phyloP scores from a whole-genome alignment of 2,329 filamentous ascomycete species.

The Macrophomina phaseolina region DNA sequence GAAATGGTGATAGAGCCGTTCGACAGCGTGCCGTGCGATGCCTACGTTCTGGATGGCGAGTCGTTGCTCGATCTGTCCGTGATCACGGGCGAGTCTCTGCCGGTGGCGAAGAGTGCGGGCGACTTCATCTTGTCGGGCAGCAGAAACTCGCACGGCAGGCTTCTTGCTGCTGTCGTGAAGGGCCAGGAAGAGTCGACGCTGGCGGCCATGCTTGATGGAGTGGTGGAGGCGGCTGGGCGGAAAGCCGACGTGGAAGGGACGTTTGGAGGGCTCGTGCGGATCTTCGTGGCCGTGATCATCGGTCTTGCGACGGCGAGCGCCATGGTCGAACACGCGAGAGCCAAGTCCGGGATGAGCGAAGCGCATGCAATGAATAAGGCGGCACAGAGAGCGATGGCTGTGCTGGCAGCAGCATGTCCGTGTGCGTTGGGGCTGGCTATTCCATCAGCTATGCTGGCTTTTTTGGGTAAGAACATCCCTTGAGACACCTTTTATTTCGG shows the following conservation, averaged over 20 bases:
- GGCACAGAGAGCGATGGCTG: conserved; percentile 26
- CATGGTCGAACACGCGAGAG: background rate
- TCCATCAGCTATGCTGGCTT: conserved; percentile 31
- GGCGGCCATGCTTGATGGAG: background rate
- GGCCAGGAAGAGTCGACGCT: background rate
- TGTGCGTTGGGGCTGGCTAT: conserved; percentile 32
- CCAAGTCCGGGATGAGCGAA: accelerated
- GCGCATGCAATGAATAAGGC: conserved; percentile 5
- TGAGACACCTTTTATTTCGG: no score
- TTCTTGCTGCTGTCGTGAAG: background rate
- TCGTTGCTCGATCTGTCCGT: no score
- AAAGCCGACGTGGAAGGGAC: background rate
- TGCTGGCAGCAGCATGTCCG: conserved; percentile 31
- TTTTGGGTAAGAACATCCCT: conserved; percentile 17
- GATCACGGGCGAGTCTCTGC: background rate
- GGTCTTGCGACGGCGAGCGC: background rate
- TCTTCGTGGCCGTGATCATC: background rate
- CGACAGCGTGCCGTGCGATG: no score
- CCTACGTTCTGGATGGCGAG: no score
- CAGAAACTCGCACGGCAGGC: background rate
- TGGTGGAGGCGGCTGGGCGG: background rate
- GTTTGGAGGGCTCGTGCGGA: background rate
- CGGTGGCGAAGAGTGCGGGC: background rate
- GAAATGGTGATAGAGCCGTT: background rate
- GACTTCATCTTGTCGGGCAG: background rate